Conservation (phyloP, 805 yeast genomes). For the Pichia nanzhaoensis region DNA sequence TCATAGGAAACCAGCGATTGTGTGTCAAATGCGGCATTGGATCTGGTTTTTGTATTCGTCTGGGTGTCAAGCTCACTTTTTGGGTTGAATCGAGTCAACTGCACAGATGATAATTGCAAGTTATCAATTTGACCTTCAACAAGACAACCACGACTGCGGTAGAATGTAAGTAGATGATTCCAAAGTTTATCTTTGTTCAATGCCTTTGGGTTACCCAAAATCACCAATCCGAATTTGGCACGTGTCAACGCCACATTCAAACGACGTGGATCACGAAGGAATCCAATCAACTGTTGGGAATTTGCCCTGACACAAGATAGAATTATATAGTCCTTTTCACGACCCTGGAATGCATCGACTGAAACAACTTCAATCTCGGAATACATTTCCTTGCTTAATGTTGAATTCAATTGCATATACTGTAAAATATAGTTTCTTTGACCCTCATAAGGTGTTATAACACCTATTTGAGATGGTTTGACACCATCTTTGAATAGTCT, state of each 20-base stretch:
- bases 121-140: conserved; percentile 87
- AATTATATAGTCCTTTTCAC: conserved; percentile 47
- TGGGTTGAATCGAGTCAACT: conserved; percentile 26
- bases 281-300: conserved; percentile 68
- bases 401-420: conserved; percentile 68
- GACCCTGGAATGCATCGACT: conserved; percentile 57
- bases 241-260: conserved; percentile 85
- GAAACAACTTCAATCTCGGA: conserved; percentile 79
- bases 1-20: conserved; percentile 34
- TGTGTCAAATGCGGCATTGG: conserved; percentile 26
- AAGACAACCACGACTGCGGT: conserved; percentile 75
- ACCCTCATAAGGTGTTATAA: conserved; percentile 92
- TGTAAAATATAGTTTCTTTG: conserved; percentile 78
- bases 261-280: conserved; percentile 78
- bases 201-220: conserved; percentile 80
- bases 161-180: conserved; percentile 72
- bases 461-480: conserved; percentile 76
- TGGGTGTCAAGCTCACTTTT: too few relatives aligned
- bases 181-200: conserved; percentile 66
- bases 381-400: conserved; percentile 58
- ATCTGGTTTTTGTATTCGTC: conserved; percentile 9
- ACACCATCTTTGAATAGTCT: conserved; percentile 71
- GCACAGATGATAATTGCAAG: conserved; percentile 65
- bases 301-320: conserved; percentile 60
- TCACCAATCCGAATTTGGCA: conserved; percentile 73